Percentiles rank a stretch among this genome's conserved stretches.
Evolutionary conservation across 2,329 filamentous ascomycete species (phyloP).

Genomic region (Colletotrichum scovillei): DNA sequence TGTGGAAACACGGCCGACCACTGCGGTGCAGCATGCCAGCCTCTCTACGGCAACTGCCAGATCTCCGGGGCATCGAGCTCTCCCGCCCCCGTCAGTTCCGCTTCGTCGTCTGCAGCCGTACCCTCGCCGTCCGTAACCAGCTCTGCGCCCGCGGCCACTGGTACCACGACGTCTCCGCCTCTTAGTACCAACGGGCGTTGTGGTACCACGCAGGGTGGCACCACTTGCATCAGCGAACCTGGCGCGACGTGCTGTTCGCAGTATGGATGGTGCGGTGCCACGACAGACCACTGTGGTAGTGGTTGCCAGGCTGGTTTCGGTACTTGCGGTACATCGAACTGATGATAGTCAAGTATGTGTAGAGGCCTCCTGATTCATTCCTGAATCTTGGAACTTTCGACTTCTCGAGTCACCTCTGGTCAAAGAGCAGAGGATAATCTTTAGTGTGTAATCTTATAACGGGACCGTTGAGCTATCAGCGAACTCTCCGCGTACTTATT

Average conservation of each 20-base stretch:
- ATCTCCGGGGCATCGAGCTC: constrained; percentile 4
- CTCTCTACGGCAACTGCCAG: constrained; percentile 41
- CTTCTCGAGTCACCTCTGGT: neutral
- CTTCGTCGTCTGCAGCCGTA: constrained; percentile 6
- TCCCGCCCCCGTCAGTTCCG: neutral
- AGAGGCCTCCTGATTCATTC: no score
- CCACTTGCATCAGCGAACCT: constrained; percentile 38
- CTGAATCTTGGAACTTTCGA: neutral
- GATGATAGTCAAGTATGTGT: neutral
- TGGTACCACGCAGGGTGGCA: constrained; percentile 37
- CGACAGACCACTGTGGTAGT: constrained; percentile 36
- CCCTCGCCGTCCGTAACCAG: constrained; percentile 1
- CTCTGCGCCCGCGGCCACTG: neutral
- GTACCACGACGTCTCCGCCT: constrained; percentile 11
- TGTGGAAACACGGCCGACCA: constrained; percentile 54
- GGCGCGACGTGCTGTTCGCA: constrained; percentile 37
- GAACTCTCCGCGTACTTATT: neutral
- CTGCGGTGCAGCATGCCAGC: constrained; percentile 52
- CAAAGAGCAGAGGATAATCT: neutral
- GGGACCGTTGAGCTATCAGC: neutral
- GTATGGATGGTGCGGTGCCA: constrained; percentile 39
- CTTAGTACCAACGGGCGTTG: constrained; percentile 41
- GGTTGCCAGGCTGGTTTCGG: constrained; percentile 34
- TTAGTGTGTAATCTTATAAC: constrained; percentile 28
- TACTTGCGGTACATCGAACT: constrained; percentile 24